Conservation (phyloP, 495 filamentous ascomycete species). For the Diplogelasinospora grovesii region DNA sequence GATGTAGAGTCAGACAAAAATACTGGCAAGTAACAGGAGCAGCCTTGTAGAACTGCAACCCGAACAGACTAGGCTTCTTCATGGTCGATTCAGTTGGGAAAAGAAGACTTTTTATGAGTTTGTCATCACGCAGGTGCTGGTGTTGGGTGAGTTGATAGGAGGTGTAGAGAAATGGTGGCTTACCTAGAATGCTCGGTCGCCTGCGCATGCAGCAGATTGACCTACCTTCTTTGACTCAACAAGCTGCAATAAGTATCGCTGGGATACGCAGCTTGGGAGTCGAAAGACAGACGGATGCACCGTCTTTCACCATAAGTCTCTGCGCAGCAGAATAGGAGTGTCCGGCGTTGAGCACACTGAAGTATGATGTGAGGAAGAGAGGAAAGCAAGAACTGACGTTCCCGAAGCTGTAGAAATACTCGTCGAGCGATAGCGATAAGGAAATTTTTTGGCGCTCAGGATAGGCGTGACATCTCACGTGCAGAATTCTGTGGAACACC, state of each 20-base stretch:
- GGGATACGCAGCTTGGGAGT: too few species aligned
- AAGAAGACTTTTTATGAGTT: constrained; percentile 75
- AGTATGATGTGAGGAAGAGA: constrained; percentile 5
- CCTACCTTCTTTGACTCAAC: too few species aligned
- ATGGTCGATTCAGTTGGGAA: constrained; percentile 91
- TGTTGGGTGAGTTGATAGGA: constrained; percentile 6
- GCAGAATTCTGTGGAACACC: too few species aligned
- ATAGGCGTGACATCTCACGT: too few species aligned
- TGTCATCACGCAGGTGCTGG: constrained; percentile 70
- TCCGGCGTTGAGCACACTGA: too few species aligned
- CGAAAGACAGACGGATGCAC: too few species aligned
- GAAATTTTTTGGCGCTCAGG: too few species aligned
- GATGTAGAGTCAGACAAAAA: constrained; percentile 63
- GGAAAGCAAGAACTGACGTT: constrained; percentile 3
- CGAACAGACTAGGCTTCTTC: constrained; percentile 68
- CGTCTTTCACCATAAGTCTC: too few species aligned
- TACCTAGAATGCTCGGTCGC: constrained; percentile 11
- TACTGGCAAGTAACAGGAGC: constrained; percentile 98
- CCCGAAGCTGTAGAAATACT: constrained; percentile 5
- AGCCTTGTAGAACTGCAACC: constrained; percentile 56
- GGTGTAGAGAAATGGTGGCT: constrained; percentile 8
- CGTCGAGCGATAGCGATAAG: constrained; percentile 9
- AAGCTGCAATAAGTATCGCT: too few species aligned
- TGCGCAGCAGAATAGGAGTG: too few species aligned
- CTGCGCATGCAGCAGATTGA: too few species aligned